phyloP scores from a whole-genome alignment of 1,284 basidiomycete genomes.

The Mycena citricolor region DNA sequence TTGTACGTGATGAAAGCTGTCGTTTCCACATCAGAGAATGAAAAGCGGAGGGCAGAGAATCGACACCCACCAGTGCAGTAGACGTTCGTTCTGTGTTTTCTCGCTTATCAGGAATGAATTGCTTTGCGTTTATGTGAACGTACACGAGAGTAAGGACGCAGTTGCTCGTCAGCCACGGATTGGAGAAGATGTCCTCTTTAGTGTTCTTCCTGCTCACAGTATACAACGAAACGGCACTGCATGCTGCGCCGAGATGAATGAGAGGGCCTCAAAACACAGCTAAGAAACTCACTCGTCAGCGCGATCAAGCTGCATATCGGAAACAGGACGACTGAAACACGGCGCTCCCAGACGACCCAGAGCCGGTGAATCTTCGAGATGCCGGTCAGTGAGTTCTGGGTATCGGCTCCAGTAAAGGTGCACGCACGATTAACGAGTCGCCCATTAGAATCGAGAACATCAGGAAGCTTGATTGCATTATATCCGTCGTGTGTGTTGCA shows the following conservation, averaged over 20 bases:
- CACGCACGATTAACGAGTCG: conserved; percentile 19
- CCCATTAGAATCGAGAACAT: conserved; percentile 20
- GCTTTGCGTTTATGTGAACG: too few relatives aligned
- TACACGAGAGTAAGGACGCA: conserved; percentile 16
- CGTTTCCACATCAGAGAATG: too few relatives aligned
- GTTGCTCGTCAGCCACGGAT: conserved; percentile 19
- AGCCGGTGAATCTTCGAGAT: conserved; percentile 14
- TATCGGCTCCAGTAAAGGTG: background rate
- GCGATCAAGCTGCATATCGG: conserved; percentile 14
- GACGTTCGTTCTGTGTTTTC: conserved; percentile 12
- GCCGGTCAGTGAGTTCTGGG: background rate
- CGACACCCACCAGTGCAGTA: too few relatives aligned
- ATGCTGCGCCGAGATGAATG: conserved; percentile 2
- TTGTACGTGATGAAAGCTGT: conserved; percentile 12
- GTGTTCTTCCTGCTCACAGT: background rate
- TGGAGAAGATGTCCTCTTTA: conserved; percentile 7
- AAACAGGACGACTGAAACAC: conserved; percentile 4
- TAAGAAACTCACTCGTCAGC: conserved; percentile 6
- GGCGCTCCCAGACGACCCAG: conserved; percentile 21
- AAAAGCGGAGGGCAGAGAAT: too few relatives aligned
- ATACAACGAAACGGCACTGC: conserved; percentile 16
- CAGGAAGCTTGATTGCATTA: conserved; percentile 11
- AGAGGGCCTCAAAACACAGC: too few relatives aligned
- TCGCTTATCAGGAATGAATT: too few relatives aligned
- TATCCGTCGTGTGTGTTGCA: conserved; percentile 6